Base-by-base conservation (phyloP, 2,329 filamentous ascomycete species). In the Paraphaeosphaeria sporulosa region DNA sequence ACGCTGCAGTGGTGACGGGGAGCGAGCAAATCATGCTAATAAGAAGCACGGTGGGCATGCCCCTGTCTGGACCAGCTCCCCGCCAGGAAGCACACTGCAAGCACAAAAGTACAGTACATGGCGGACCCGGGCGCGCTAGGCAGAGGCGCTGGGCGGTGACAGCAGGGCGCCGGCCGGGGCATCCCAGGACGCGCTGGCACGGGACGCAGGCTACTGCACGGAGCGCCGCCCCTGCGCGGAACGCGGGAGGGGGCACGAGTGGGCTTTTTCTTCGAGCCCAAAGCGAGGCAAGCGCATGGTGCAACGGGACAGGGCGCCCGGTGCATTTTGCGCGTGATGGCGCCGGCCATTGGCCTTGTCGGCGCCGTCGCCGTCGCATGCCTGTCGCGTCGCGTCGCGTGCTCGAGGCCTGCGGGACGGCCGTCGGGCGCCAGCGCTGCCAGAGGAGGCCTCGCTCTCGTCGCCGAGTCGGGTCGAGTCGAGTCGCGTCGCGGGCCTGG, bases 171-270 rank as follows among this genome's bases (percentile, higher is more conserved):
- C 19, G 42, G 46, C 49, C 19, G 10, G 49, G 55, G 54, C 42
- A 59, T 27, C 52, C 66, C 32, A 51, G 63, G 60, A 47, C 56
- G 53, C 58, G 63, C 60, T 69, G 65, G 64, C 67, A 63, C 54
- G 60, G 46, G 53, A 48, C 52, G 55, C 46, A 57, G 66, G 65
- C 69, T 71, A 72, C 70, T 72, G 72, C 71, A 70, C 62, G 57
- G 51, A 63, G 58, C 60, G 62, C 40, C 63, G 64, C 66, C 56
- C 64, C 72, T 65, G 66, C 68, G 72, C 71, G 71, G 72, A 75
- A 75, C 66, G 68, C 69, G 70, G 60, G 55, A 53, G 51, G 36
- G 42, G 61, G 67, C 63, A 66, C 55, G 55, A 69, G 51, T 43
- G 55, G 46, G 47, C 36, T 42, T 34, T 56, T n/a, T 55, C 52